These are phyloP conservation scores for Neurospora terricola DNA, from an alignment of 495 filamentous ascomycete species.

Conservation along the genomic window DNA sequence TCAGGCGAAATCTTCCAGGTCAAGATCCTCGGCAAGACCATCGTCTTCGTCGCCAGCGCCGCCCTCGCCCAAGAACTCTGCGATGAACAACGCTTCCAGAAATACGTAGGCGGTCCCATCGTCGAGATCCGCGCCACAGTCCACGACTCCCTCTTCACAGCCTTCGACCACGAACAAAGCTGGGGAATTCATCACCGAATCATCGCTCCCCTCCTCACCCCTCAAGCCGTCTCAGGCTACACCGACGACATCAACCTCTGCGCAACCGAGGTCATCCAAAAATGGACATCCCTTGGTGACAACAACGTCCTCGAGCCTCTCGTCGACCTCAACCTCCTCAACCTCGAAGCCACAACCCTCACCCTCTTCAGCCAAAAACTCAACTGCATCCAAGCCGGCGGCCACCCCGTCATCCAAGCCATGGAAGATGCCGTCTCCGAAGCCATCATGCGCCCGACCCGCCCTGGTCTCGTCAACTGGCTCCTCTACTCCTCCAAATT, in stretches of 20 bases:
- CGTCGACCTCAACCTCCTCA: conserved; percentile 60
- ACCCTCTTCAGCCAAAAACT: conserved; percentile 56
- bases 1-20: conserved; percentile 62
- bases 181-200: conserved; percentile 68
- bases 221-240: conserved; percentile 47
- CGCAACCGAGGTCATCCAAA: conserved; percentile 53
- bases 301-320: conserved; percentile 43
- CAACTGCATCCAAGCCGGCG: conserved; percentile 51
- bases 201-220: conserved; percentile 55
- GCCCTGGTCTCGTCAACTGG: conserved; percentile 46
- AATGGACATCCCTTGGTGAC: conserved; percentile 53
- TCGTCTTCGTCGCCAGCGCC: conserved; percentile 39
- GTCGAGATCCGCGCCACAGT: conserved; percentile 48
- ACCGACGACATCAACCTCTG: conserved; percentile 60
- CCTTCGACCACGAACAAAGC: conserved; percentile 49
- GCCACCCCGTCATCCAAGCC: conserved; percentile 52
- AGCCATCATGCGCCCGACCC: conserved; percentile 42
- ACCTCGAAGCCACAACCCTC: conserved; percentile 57
- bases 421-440: conserved; percentile 57
- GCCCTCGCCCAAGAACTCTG: conserved; percentile 56
- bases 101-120: conserved; percentile 45
- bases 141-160: conserved; percentile 61
- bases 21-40: conserved; percentile 32
- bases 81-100: conserved; percentile 58
- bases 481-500: conserved; percentile 46